Percentiles rank a stretch among this genome's conserved stretches.
phyloP scores from a whole-genome alignment of 257 asterid genomes.

The Marsdenia floribunda region DNA sequence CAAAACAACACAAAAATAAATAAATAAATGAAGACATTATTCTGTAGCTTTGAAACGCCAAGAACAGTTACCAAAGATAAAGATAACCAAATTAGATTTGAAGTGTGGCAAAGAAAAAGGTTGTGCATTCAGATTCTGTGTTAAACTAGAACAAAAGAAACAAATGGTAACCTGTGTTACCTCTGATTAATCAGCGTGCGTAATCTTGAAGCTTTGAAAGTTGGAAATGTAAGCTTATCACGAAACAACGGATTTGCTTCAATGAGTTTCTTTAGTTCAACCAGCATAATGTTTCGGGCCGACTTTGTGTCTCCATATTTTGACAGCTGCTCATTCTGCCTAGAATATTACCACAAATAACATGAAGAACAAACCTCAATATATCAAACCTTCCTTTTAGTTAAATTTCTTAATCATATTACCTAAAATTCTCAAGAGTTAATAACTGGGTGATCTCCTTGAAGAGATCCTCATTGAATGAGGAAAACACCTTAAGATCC shows the following conservation, averaged over 20 bases:
- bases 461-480: conserved; percentile 90
- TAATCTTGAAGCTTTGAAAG: conserved; percentile 80
- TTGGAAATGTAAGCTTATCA: conserved; percentile 73
- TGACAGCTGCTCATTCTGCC: conserved; percentile 98
- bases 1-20: background rate
- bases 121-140: too few relatives aligned
- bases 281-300: conserved; percentile 82
- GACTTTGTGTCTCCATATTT: conserved; percentile 93
- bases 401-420: conserved; percentile 18
- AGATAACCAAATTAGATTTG: background rate
- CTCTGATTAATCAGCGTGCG: conserved; percentile 94
- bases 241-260: conserved; percentile 94
- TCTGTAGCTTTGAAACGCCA: conserved; percentile 4
- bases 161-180: conserved; percentile 29
- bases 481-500: conserved; percentile 90
- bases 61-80: background rate
- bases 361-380: conserved; percentile 6
- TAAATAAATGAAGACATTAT: background rate
- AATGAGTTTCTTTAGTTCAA: conserved; percentile 81
- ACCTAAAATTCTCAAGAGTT: conserved; percentile 89
- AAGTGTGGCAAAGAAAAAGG: background rate
- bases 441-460: conserved; percentile 85
- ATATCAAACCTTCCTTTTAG: conserved; percentile 11
- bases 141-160: background rate
- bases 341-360: conserved; percentile 30